Evolutionary conservation across 2,329 filamentous ascomycete species (phyloP).

Genomic region (Periconia digitata): DNA sequence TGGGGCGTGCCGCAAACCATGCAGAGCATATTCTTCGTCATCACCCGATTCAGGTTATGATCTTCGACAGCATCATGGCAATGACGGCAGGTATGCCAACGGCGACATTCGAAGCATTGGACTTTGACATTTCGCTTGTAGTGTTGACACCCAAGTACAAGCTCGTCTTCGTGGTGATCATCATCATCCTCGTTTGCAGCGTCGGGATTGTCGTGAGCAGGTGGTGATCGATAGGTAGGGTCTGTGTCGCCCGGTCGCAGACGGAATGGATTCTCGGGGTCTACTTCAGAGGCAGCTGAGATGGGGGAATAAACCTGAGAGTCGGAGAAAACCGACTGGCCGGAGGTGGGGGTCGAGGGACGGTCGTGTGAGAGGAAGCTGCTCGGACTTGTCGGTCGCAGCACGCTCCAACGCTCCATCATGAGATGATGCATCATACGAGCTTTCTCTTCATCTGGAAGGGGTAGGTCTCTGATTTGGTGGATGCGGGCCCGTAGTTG

Average conservation of each 20-base stretch:
- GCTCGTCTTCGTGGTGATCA: conserved; percentile 51
- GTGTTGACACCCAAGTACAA: conserved; percentile 76
- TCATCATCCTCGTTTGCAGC: conserved; percentile 51
- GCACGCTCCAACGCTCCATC: conserved; percentile 49
- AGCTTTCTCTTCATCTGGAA: conserved; percentile 53
- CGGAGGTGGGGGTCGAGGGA: conserved; percentile 41
- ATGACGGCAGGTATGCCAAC: conserved; percentile 93
- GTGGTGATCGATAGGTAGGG: conserved; percentile 31
- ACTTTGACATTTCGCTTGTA: conserved; percentile 96
- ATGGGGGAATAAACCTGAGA: conserved; percentile 36
- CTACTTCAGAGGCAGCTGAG: conserved; percentile 36
- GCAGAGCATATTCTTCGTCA: conserved; percentile 94
- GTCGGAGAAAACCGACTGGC: conserved; percentile 37
- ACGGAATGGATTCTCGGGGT: conserved; percentile 38
- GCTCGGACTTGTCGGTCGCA: conserved; percentile 41
- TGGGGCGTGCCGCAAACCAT: conserved; percentile 92
- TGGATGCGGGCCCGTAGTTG: conserved; percentile 51
- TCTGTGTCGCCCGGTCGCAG: conserved; percentile 34
- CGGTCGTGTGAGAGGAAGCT: conserved; percentile 43
- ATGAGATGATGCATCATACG: conserved; percentile 52
- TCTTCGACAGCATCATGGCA: conserved; percentile 86
- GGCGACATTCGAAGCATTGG: conserved; percentile 85
- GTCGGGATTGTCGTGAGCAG: conserved; percentile 29
- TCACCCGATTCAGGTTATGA: conserved; percentile 75
- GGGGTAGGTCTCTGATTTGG: conserved; percentile 47